These are phyloP conservation scores for Nadsonia fulvescens DNA, from an alignment of 805 yeast genomes.

Conservation along the genomic window DNA sequence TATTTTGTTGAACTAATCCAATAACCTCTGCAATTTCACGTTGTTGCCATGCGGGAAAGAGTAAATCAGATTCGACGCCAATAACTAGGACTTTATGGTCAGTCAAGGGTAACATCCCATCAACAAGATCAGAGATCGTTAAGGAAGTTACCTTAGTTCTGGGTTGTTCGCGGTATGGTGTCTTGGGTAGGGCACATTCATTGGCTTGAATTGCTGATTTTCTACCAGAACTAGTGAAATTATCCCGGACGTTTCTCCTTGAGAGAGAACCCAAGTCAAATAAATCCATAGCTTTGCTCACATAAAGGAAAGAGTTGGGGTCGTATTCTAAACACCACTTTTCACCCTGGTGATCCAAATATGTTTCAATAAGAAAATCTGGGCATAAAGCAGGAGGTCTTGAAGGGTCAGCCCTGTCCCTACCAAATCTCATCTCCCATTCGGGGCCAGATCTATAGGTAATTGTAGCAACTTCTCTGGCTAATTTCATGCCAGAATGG, in stretches of 20 bases:
- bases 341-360: constrained; percentile 87
- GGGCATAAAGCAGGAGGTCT: constrained; percentile 80
- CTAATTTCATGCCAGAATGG: constrained; percentile 86
- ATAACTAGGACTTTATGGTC: constrained; percentile 54
- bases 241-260: constrained; percentile 6
- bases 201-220: constrained; percentile 5
- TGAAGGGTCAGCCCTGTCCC: constrained; percentile 67
- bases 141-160: constrained; percentile 29
- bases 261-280: constrained; percentile 49
- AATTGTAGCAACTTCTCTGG: constrained; percentile 85
- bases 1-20: constrained; percentile 18
- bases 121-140: constrained; percentile 36
- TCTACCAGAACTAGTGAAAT: too few relatives aligned
- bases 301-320: constrained; percentile 72
- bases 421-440: constrained; percentile 87
- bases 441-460: constrained; percentile 93
- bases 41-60: constrained; percentile 93
- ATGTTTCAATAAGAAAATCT: constrained; percentile 81
- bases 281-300: constrained; percentile 88
- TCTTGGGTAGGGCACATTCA: constrained; percentile 26
- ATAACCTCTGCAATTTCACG: constrained; percentile 55
- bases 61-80: constrained; percentile 84
- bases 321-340: constrained; percentile 84
- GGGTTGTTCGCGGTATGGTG: constrained; percentile 38
- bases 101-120: constrained; percentile 47